Conservation (phyloP, 805 yeast species). For the Tetrapisispora taiwanensis region DNA sequence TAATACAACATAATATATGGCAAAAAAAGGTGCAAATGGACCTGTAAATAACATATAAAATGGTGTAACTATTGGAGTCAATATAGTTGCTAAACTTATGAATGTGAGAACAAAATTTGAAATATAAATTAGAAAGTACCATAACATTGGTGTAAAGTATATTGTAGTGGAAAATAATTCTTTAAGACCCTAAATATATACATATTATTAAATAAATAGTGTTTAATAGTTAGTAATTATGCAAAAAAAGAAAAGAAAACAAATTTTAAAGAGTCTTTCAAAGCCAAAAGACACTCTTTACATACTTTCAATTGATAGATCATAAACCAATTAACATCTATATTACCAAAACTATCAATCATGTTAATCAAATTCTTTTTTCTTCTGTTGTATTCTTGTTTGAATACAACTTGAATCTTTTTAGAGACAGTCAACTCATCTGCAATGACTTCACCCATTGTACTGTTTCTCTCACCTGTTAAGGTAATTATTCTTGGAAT, state of each 20-base stretch:
- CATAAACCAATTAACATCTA: neutral
- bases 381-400: neutral
- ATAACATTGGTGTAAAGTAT: neutral
- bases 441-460: neutral
- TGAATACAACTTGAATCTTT: neutral
- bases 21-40: neutral
- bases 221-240: neutral
- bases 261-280: too few species aligned
- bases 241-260: too few species aligned
- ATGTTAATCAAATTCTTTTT: neutral
- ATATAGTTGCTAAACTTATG: neutral
- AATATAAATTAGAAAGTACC: neutral
- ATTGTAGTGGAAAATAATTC: neutral
- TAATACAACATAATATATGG: neutral
- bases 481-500: neutral
- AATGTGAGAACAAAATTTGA: neutral
- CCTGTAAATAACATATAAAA: conserved; percentile 1
- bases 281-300: neutral
- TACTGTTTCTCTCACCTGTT: neutral
- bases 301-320: conserved; percentile 2
- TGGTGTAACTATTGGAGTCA: neutral
- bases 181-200: neutral
- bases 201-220: too few species aligned
- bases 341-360: conserved; percentile 1
- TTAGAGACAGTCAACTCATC: neutral